These are phyloP conservation scores for Suillus occidentalis DNA, from an alignment of 768 basidiomycete species.

Conservation along the genomic window DNA sequence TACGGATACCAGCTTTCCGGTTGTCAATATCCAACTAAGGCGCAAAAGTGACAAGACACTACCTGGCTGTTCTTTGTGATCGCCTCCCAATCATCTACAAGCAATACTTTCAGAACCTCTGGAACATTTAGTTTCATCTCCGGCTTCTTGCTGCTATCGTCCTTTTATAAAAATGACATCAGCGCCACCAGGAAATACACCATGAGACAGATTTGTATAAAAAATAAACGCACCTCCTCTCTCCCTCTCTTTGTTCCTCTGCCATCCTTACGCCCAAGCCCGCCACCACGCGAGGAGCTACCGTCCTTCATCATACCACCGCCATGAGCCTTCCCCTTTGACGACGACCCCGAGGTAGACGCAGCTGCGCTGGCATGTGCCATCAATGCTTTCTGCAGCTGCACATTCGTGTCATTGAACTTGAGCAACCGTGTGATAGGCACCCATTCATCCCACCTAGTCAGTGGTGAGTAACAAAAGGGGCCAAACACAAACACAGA, in stretches of 20 bases:
- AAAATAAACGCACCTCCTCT: conserved; percentile 58
- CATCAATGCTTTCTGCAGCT: conserved; percentile 70
- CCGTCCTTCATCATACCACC: conserved; percentile 23
- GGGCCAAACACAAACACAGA: neutral
- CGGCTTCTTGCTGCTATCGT: conserved; percentile 74
- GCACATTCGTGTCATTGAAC: conserved; percentile 76
- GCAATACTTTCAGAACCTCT: conserved; percentile 80
- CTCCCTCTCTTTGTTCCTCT: conserved; percentile 69
- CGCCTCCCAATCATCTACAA: conserved; percentile 98
- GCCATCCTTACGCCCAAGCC: conserved; percentile 54
- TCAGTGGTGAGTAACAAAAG: neutral
- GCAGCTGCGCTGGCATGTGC: conserved; percentile 44
- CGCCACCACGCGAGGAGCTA: conserved; percentile 29
- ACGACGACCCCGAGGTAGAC: conserved; percentile 32
- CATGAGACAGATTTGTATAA: neutral
- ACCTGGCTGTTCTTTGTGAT: conserved; percentile 95
- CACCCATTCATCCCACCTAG: conserved; percentile 98
- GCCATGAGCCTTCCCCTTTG: conserved; percentile 23
- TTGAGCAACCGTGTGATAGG: conserved; percentile 79
- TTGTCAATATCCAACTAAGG: neutral
- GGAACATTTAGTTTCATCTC: conserved; percentile 92
- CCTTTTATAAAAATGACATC: conserved; percentile 40
- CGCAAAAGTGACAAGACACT: conserved; percentile 13
- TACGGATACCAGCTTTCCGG: conserved; percentile 71
- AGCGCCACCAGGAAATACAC: neutral